Conservation (phyloP, 2,329 filamentous ascomycete species). For the Penicillium vulpinum region DNA sequence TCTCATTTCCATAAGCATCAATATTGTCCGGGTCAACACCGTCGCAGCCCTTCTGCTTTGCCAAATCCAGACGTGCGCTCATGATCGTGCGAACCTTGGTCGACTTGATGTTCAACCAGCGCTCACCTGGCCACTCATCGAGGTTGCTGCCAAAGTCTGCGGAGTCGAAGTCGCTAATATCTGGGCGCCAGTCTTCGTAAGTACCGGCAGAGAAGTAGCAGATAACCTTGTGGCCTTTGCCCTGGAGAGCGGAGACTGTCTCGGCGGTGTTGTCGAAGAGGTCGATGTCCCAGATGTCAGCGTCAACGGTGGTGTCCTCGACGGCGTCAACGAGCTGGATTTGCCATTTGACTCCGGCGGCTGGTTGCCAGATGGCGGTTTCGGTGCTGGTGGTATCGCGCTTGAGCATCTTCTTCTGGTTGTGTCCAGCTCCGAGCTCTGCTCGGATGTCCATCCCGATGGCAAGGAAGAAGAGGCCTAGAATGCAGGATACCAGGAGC, state of each 20-base stretch:
- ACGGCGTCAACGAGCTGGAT: slow-evolving; percentile 55
- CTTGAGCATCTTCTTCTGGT: not conserved
- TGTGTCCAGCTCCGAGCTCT: not conserved
- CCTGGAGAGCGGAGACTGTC: slow-evolving; percentile 52
- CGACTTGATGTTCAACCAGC: slow-evolving; percentile 64
- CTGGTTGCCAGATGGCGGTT: slow-evolving; percentile 52
- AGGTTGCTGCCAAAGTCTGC: slow-evolving; percentile 60
- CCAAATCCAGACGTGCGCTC: slow-evolving; percentile 59
- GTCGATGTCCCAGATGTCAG: slow-evolving; percentile 63
- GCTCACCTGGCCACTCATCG: slow-evolving; percentile 66
- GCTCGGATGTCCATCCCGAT: slow-evolving; percentile 3
- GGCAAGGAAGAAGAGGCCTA: slow-evolving; percentile 3
- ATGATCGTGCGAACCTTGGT: slow-evolving; percentile 63
- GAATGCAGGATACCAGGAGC: not conserved
- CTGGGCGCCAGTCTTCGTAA: slow-evolving; percentile 64
- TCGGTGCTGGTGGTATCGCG: not conserved
- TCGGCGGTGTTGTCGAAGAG: slow-evolving; percentile 55
- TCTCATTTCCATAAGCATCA: slow-evolving; percentile 65
- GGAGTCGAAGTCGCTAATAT: slow-evolving; percentile 56
- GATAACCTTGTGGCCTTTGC: slow-evolving; percentile 60
- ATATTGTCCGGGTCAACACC: slow-evolving; percentile 72
- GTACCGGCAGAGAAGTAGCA: slow-evolving; percentile 76
- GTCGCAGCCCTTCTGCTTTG: slow-evolving; percentile 63
- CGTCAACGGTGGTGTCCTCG: slow-evolving; percentile 50
- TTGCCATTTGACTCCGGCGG: slow-evolving; percentile 59